Evolutionary conservation across 2,329 filamentous ascomycete species (phyloP).

Genomic region (Colletotrichum acutatum): DNA sequence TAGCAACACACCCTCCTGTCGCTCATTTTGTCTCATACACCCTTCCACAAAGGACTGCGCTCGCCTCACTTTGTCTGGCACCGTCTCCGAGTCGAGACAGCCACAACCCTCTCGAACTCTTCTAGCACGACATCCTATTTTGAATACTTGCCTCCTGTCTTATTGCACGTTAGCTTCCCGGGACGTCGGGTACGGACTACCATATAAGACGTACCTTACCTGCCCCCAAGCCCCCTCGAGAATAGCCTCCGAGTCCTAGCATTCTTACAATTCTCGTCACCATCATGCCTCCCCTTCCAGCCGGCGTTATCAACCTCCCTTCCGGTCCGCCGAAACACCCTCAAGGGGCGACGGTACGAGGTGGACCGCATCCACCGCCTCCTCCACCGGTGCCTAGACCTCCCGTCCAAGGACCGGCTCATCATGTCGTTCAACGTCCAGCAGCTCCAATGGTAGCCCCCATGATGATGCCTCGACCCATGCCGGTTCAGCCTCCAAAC

Average conservation of each 20-base stretch:
- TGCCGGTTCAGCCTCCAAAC: slow-evolving; percentile 19
- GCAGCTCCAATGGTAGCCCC: background rate
- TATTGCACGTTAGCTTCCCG: background rate
- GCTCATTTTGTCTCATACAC: slow-evolving; percentile 22
- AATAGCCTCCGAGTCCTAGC: background rate
- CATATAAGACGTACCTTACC: slow-evolving; percentile 13
- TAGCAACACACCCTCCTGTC: slow-evolving; percentile 21
- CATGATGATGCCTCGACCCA: background rate
- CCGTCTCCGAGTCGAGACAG: background rate
- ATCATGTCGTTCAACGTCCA: background rate
- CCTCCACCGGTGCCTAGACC: background rate
- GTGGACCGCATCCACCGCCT: slow-evolving; percentile 8
- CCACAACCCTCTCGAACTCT: background rate
- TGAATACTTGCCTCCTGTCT: background rate
- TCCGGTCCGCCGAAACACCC: background rate
- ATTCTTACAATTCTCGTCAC: background rate
- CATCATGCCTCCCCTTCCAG: slow-evolving; percentile 23
- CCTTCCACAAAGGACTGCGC: slow-evolving; percentile 9
- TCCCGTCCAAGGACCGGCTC: background rate
- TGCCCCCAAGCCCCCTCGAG: background rate
- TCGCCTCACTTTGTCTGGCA: slow-evolving; percentile 30
- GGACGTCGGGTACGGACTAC: background rate
- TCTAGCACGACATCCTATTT: background rate
- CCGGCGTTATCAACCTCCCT: slow-evolving; percentile 4
- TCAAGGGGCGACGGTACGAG: background rate